Evolutionary conservation across 1,284 basidiomycete genomes (phyloP), one percentile per base, ranked within the genome.

Genomic region (Phlebopus sp.): DNA sequence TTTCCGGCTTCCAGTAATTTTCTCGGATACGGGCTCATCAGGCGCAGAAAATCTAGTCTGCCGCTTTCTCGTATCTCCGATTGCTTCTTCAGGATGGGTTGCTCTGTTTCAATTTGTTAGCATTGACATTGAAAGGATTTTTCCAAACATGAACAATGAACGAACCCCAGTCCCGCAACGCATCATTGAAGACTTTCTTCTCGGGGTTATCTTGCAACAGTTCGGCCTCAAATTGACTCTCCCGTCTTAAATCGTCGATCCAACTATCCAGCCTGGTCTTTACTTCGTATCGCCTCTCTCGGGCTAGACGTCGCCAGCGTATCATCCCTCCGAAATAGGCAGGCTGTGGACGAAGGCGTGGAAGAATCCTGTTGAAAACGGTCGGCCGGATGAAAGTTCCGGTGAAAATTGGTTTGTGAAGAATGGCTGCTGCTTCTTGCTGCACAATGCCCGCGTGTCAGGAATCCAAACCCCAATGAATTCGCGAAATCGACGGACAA

Each of bases 341-440:
- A 0, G 92, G 92, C 54, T 94, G 90, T 0, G 88, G 89, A 47
- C 77, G 81, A 56, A 94, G 67, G 0, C 88, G 78, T 0, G 90
- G 90, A 6, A 94, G 73, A 0, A 88, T 85, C 0, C 67, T 72
- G 60, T 90, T 81, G 66, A 69, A 81, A 6, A 78, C 43, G 0
- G 83, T 75, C 0, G 88, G 77, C 9, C 79, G 79, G 21, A 90
- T 60, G 59, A 81, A 78, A 4, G 73, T 76, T 3, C 89, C 87
- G 1, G 86, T 90, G 46, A 90, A 66, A 32, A 84, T 81, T 4
- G 86, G 75, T 27, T 70, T 74, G 31, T 69, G 71, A 42, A 84
- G 66, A 35, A 69, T 68, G n/a, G 74, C 57, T 52, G 74, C 72
- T 72, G 79, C 81, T 50, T 72, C 73, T 66, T 68, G 44, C 47